phyloP scores from a whole-genome alignment of 1,284 basidiomycete genomes.

The Moesziomyces sp. region DNA sequence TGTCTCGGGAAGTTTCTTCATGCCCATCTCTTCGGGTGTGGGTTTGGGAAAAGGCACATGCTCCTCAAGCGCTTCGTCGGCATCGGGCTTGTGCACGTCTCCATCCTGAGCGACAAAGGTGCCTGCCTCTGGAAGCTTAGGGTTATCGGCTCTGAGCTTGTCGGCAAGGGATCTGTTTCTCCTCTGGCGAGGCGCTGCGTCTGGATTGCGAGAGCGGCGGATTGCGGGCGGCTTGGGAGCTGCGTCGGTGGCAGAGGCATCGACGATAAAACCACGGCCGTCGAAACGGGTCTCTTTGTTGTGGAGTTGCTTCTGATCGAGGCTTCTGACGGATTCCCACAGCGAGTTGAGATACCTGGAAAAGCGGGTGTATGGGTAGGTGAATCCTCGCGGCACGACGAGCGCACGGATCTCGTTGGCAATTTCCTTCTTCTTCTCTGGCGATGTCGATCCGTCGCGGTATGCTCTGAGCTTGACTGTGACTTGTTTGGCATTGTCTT shows the following conservation, averaged over 20 bases:
- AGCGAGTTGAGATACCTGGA: conserved; percentile 4
- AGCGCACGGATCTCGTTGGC: conserved; percentile 1
- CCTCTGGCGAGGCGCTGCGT: not conserved
- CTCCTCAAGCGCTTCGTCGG: conserved; percentile 6
- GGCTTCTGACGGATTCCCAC: conserved; percentile 2
- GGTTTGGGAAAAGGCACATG: conserved; percentile 25
- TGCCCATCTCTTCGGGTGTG: conserved; percentile 18
- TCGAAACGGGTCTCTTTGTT: not conserved
- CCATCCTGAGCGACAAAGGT: conserved; percentile 21
- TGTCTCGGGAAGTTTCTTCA: conserved; percentile 6
- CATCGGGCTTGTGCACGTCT: conserved; percentile 10
- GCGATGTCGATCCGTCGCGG: not conserved
- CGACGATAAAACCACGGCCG: not conserved
- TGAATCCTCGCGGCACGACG: conserved; percentile 25
- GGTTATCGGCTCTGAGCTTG: conserved; percentile 9
- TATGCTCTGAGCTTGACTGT: conserved; percentile 1
- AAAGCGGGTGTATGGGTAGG: not conserved
- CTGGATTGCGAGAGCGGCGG: not conserved
- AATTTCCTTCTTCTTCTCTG: conserved; percentile 6
- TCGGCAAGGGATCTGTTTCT: conserved; percentile 1
- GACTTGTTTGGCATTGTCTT: conserved; percentile 2
- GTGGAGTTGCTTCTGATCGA: conserved; percentile 1
- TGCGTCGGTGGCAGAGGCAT: too few species aligned
- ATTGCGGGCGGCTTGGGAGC: not conserved
- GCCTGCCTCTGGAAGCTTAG: conserved; percentile 17